phyloP scores from a whole-genome alignment of 306 rosid species.

The Abrus pulchellus region DNA sequence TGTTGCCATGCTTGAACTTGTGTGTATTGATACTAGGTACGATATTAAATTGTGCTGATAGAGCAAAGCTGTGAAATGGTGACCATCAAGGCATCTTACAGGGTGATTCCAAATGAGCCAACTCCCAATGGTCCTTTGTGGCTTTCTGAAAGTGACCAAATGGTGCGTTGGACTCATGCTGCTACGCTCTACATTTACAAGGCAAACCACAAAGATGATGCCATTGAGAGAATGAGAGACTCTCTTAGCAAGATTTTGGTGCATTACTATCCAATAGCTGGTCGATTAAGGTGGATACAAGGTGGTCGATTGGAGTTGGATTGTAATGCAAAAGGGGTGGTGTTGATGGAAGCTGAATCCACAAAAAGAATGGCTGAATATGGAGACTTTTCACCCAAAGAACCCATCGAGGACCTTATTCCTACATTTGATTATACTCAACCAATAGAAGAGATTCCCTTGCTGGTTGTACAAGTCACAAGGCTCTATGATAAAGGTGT shows the following conservation, averaged over 20 bases:
- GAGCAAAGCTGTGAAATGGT: constrained; percentile 1
- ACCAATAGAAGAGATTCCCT: background rate
- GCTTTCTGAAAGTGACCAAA: constrained; percentile 32
- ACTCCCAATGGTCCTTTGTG: constrained; percentile 11
- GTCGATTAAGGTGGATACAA: background rate
- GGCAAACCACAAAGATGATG: background rate
- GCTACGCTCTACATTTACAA: background rate
- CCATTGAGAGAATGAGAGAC: background rate
- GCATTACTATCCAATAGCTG: background rate
- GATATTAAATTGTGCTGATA: too few species aligned
- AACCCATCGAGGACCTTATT: background rate
- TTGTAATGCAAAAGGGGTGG: background rate
- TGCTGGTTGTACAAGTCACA: background rate
- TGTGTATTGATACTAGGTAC: too few species aligned
- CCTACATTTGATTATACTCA: background rate
- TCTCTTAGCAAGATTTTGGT: background rate
- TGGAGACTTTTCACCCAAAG: background rate
- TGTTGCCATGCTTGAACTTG: too few species aligned
- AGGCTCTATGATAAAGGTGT: background rate
- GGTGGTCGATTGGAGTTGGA: background rate
- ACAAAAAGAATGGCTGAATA: background rate
- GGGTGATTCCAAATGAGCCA: background rate
- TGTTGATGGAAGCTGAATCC: background rate
- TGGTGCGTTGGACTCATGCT: background rate
- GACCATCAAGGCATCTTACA: background rate